Conservation (phyloP, 2,329 filamentous ascomycete genomes). For the Ophiocordyceps camponoti-leonardi region DNA sequence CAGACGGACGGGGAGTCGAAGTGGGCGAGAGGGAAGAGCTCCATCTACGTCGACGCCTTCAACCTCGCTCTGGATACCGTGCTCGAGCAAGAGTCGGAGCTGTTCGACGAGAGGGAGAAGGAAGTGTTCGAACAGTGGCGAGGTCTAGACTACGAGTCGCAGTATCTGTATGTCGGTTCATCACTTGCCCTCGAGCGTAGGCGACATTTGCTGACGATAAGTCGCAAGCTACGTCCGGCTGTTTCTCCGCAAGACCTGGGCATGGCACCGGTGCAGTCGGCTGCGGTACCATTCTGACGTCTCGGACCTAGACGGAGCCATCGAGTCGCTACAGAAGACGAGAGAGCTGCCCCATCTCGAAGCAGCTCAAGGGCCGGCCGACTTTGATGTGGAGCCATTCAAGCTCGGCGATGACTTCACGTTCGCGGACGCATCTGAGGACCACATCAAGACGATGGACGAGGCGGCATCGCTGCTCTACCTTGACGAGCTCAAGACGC, state of each 20-base stretch:
- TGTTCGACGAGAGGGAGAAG: constrained; percentile 69
- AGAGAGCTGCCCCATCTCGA: constrained; percentile 32
- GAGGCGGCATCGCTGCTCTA: constrained; percentile 68
- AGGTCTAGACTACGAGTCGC: constrained; percentile 60
- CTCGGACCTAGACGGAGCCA: constrained; percentile 49
- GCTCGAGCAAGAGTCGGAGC: constrained; percentile 68
- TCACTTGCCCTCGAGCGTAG: background rate
- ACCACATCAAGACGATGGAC: constrained; percentile 58
- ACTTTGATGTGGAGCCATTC: constrained; percentile 21
- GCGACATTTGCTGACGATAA: background rate
- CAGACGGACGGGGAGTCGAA: constrained; percentile 21
- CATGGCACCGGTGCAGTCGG: constrained; percentile 71
- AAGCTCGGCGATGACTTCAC: constrained; percentile 41
- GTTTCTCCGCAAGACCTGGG: constrained; percentile 79
- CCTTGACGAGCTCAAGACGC: constrained; percentile 70
- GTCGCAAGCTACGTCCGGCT: constrained; percentile 66
- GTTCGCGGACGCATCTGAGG: constrained; percentile 66
- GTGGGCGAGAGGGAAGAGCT: constrained; percentile 63
- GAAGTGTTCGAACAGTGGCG: constrained; percentile 65
- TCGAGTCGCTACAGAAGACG: constrained; percentile 42
- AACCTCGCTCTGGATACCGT: constrained; percentile 84
- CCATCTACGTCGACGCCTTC: constrained; percentile 95
- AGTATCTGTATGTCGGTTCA: constrained; percentile 55
- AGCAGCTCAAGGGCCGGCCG: constrained; percentile 6
- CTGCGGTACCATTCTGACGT: constrained; percentile 75